Base-by-base conservation (phyloP, 2,329 filamentous ascomycete genomes). In the Pseudopithomyces chartarum region DNA sequence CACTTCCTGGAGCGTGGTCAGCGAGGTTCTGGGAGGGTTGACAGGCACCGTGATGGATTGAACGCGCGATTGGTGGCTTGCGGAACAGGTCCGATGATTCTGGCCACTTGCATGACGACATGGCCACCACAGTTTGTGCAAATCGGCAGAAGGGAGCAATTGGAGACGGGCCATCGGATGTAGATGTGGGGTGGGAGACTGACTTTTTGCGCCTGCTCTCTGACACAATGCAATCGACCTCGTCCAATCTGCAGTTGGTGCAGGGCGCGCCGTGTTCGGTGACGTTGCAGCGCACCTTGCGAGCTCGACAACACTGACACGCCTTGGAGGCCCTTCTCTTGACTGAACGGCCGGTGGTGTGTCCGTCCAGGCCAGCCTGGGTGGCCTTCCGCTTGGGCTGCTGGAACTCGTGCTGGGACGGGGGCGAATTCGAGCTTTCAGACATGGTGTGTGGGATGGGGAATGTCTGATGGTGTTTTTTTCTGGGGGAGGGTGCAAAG, bases 211-310 rank as follows among this genome's bases (percentile, higher is more conserved):
- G 87, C 67, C 92, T 91, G 80, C 90, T 94, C 76, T 96, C 81
- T 4, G 81, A 82, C 19, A 83, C 80, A 56, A 83, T 81, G 77
- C 90, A 92, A 73, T 91, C 87, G 56, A 92, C 88, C 72, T 90
- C 87, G 75, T 92, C 90, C 79, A 90, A 85, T 61, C 90, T 84
- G 78, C 92, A 96, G 76, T 96, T 96, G 54, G 90, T 92, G 76
- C 92, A 96, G 1, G 92, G 92, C 42, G 89, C 89, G 47, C 90
- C 89, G 75, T 87, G 85, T 76, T 96, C 92, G 57, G 95, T 92
- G 55, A 97, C 92, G 79, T 97, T 93, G 80, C 93, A 97, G 55
- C 93, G 87, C 40, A 97, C 93, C 76, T 97, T 97, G 71, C 93
- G 87, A 55, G 90, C 88, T 68, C 93, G 86, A 78, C 93, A 97